phyloP scores from a whole-genome alignment of 345 rosid species.

The Rhodamnia rubescens region DNA sequence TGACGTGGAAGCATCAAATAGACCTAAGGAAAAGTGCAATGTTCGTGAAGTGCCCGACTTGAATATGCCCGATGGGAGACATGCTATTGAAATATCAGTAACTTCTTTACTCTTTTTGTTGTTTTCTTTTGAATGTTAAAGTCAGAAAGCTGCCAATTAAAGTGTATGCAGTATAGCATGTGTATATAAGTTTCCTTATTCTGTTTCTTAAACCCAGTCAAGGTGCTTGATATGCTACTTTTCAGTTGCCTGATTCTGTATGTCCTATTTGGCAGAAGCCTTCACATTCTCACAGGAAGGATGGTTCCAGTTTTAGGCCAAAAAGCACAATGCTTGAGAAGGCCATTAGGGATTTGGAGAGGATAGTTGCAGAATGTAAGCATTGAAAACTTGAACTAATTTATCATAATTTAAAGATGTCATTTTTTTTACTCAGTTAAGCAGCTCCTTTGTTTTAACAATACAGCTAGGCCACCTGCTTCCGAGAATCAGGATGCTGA shows the following conservation, averaged over 20 bases:
- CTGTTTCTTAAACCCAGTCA: not conserved
- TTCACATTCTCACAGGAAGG: constrained; percentile 36
- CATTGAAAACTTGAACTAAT: not conserved
- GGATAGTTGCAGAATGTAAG: constrained; percentile 88
- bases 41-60: constrained; percentile 34
- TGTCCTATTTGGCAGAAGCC: constrained; percentile 30
- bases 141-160: not conserved
- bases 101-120: constrained; percentile 10
- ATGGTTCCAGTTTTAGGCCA: constrained; percentile 46
- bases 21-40: constrained; percentile 44
- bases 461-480: constrained; percentile 73
- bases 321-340: constrained; percentile 69
- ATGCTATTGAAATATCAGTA: constrained; percentile 32
- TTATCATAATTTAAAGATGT: not conserved
- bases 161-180: not conserved
- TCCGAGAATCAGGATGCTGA: constrained; percentile 75
- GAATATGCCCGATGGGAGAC: constrained; percentile 47
- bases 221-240: not conserved
- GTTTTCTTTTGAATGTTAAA: not conserved
- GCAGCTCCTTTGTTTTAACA: constrained; percentile 2
- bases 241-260: constrained; percentile 6
- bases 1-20: constrained; percentile 30
- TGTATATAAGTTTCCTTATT: not conserved
- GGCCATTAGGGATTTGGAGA: constrained; percentile 86
- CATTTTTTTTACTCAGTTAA: not conserved